Evolutionary conservation across 306 rosid genomes (phyloP).

Genomic region (Inga oerstediana): DNA sequence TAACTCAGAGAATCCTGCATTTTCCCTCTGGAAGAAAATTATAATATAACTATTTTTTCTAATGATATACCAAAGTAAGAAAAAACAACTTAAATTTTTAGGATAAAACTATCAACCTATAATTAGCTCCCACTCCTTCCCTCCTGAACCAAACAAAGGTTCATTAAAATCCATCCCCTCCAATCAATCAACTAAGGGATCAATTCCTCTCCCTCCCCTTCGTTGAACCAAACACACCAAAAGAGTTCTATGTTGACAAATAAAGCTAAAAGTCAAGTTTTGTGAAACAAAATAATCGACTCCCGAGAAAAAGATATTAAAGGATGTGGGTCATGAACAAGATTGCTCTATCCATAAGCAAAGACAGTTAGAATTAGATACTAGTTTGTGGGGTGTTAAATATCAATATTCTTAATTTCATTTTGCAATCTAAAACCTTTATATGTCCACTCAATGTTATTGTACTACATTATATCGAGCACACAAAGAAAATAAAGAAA

Average conservation of each 20-base stretch:
- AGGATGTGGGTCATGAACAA: not conserved
- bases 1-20: not conserved
- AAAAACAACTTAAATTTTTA: too few relatives aligned
- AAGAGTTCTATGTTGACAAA: not conserved
- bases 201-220: too few relatives aligned
- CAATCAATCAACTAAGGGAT: too few relatives aligned
- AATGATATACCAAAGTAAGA: too few relatives aligned
- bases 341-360: not conserved
- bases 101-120: too few relatives aligned
- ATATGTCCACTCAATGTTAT: not conserved
- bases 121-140: too few relatives aligned
- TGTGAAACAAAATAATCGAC: not conserved
- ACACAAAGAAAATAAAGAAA: not conserved
- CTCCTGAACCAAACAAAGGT: too few relatives aligned
- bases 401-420: conserved; percentile 11
- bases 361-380: conserved; percentile 4
- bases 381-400: conserved; percentile 9
- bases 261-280: not conserved
- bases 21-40: not conserved
- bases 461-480: not conserved
- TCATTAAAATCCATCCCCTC: too few relatives aligned
- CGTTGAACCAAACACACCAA: too few relatives aligned
- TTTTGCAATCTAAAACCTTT: conserved; percentile 16
- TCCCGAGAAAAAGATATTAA: not conserved
- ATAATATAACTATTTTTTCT: too few relatives aligned